Base-by-base conservation (phyloP, 1,284 basidiomycete species). In the Tylopilus orsonianus region DNA sequence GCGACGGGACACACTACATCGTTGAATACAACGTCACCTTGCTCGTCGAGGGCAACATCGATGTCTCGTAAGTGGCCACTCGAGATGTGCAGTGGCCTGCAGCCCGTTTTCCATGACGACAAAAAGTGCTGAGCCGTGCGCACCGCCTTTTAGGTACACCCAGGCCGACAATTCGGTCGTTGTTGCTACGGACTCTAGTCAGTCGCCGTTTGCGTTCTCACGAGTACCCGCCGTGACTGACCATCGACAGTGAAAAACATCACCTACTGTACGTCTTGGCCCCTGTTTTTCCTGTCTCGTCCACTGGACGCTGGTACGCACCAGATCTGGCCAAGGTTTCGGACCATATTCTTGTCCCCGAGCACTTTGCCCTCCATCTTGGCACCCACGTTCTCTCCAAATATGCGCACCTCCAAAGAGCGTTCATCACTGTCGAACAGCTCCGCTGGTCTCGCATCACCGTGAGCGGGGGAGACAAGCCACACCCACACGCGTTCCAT, bases 141-240 rank as follows among this genome's bases (percentile, higher is more conserved):
- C 23, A 34, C 23, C 16, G 10, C 10, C 10, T 26, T 26, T 18
- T 49, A 88, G 87, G 57, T 94, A 87, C 66, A 94, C 88, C 5
- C 54, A 90, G 58, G 89, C 88, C 1, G 88, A 94, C 64, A 96
- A 96, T 70, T 78, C 79, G 4, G 81, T 85, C 9, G 80, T 95
- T 7, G 90, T 95, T 3, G 85, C 93, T 8, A 96, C 93, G 2
- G 93, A 95, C 70, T 89, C 89, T 1, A 83, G 90, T 91, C 58
- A 59, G 88, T 72, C 19, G n/a, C n/a, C n/a, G n/a, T n/a, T n/a
- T n/a, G n/a, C n/a, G 2, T 32, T 14, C 14, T 2, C 14, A 13
- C 7, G 3, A 22, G 26, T 3, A 3, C 12, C 8, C 13, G 29
- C 13, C 8, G 8, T 7, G 29, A 13, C 29, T 14, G 8, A 30